Evolutionary conservation across 768 basidiomycete genomes (phyloP).

Genomic region (Suillus subaureus): DNA sequence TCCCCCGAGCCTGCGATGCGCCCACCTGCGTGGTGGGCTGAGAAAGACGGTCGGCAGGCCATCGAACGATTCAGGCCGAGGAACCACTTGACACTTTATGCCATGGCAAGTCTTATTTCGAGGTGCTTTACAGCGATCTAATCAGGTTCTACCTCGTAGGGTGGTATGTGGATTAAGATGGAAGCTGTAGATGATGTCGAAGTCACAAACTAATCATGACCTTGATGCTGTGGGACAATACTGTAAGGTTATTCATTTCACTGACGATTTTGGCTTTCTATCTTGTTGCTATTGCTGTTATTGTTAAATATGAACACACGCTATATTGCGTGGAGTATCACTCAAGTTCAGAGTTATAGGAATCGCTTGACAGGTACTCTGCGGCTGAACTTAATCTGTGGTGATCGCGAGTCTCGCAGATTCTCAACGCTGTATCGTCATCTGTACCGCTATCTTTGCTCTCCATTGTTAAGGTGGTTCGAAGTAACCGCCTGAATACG

Average conservation of each 20-base stretch:
- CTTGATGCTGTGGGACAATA: neutral
- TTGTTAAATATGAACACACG: neutral
- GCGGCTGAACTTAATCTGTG: neutral
- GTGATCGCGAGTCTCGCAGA: neutral
- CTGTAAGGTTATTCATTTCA: neutral
- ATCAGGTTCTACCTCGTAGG: slow-evolving; percentile 26
- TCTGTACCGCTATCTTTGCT: neutral
- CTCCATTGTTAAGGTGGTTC: neutral
- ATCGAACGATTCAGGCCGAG: slow-evolving; percentile 30
- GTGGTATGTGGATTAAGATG: slow-evolving; percentile 52
- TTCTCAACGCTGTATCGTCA: neutral
- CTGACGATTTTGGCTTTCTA: neutral
- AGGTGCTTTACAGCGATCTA: neutral
- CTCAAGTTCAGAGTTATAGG: neutral
- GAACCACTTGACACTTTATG: slow-evolving; percentile 35
- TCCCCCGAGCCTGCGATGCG: slow-evolving; percentile 23
- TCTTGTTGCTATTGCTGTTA: neutral
- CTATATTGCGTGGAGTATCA: neutral
- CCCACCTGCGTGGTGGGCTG: slow-evolving; percentile 33
- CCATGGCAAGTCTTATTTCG: slow-evolving; percentile 33
- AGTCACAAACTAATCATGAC: neutral
- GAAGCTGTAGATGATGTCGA: slow-evolving; percentile 24
- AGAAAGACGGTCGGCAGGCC: slow-evolving; percentile 25
- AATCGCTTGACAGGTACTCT: neutral
- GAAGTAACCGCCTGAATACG: no score